Conservation (phyloP, 306 rosid species). For the Cucumis hystrix region DNA sequence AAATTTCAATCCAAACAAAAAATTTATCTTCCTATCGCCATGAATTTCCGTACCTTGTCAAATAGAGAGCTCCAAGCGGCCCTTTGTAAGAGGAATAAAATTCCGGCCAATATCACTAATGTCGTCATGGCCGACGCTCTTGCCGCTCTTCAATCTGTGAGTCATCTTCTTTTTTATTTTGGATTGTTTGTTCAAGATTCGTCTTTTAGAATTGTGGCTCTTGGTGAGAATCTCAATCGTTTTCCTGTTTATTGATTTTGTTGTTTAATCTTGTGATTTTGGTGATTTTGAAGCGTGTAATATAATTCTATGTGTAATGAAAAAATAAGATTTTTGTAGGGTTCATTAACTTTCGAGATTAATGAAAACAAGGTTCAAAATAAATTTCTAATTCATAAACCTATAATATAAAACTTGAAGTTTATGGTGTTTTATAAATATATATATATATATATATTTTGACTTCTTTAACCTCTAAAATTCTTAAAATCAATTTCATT, state of each 20-base stretch:
- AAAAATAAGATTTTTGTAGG: neutral
- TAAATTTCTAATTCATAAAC: too few relatives aligned
- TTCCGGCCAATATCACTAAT: constrained; percentile 76
- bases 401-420: too few relatives aligned
- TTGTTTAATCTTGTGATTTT: neutral
- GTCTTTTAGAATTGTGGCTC: neutral
- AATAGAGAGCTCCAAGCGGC: constrained; percentile 60
- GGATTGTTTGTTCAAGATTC: neutral
- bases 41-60: constrained; percentile 66
- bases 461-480: too few relatives aligned
- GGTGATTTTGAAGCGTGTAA: neutral
- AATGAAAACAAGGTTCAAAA: too few relatives aligned
- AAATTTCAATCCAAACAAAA: neutral
- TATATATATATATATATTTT: too few relatives aligned
- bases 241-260: neutral
- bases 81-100: constrained; percentile 83
- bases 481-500: too few relatives aligned
- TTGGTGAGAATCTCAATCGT: neutral
- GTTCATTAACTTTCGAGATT: too few relatives aligned
- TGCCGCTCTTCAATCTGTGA: constrained; percentile 41
- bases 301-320: neutral
- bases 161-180: neutral
- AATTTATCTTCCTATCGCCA: constrained; percentile 3
- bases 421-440: too few relatives aligned
- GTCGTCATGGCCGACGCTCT: constrained; percentile 83